These are phyloP conservation scores for Boletus mariae DNA, from an alignment of 1,284 basidiomycete species.

Conservation along the genomic window DNA sequence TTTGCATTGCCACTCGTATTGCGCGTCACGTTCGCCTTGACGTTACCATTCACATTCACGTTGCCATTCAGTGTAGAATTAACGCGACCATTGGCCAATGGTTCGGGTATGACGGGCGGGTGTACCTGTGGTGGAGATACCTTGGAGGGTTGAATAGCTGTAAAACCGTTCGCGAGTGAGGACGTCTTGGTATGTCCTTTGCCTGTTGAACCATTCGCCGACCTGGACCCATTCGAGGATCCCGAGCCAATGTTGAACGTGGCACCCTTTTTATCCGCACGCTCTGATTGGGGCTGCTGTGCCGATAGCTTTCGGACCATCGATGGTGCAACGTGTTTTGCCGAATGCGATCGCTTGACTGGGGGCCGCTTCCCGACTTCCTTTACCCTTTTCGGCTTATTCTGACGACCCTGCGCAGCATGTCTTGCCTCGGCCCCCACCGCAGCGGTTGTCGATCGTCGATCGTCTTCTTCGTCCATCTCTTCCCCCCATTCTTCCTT, in stretches of 20 bases:
- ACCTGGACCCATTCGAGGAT: slow-evolving; percentile 49
- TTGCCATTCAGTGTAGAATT: slow-evolving; percentile 18
- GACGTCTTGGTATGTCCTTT: slow-evolving; percentile 8
- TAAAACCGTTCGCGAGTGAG: slow-evolving; percentile 15
- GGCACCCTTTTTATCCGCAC: slow-evolving; percentile 29
- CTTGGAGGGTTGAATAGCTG: slow-evolving; percentile 12
- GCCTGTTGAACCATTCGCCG: slow-evolving; percentile 26
- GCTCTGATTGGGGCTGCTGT: slow-evolving; percentile 15
- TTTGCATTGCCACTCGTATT: slow-evolving; percentile 12
- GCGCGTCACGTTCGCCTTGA: slow-evolving; percentile 12
- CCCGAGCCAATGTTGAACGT: slow-evolving; percentile 57
- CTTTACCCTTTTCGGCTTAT: slow-evolving; percentile 34
- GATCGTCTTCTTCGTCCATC: slow-evolving; percentile 21
- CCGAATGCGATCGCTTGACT: slow-evolving; percentile 30
- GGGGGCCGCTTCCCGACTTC: slow-evolving; percentile 26
- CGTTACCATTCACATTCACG: slow-evolving; percentile 4
- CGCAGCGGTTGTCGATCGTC: slow-evolving; percentile 19
- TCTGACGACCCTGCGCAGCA: slow-evolving; percentile 8
- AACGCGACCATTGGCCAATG: slow-evolving; percentile 4
- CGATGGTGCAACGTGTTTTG: slow-evolving; percentile 27
- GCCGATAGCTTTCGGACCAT: slow-evolving; percentile 27
- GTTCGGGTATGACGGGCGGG: slow-evolving; percentile 22
- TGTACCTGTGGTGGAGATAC: slow-evolving; percentile 9
- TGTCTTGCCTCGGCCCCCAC: slow-evolving; percentile 10
- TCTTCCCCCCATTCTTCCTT: slow-evolving; percentile 17